Evolutionary conservation across 306 rosid species (phyloP).

Genomic region (Pterocarpus santalinus): DNA sequence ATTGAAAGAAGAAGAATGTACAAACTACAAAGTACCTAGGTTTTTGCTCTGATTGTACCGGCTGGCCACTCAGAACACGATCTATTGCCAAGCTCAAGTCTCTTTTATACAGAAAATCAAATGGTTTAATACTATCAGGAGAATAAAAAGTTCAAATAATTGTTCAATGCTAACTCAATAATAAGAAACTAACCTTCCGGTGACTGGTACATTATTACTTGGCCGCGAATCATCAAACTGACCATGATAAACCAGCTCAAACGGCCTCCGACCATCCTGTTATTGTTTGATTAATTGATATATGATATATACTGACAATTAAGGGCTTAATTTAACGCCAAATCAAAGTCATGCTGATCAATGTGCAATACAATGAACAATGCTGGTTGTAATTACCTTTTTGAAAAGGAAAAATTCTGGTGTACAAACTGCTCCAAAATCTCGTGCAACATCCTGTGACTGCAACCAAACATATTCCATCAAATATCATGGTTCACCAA

Average conservation of each 20-base stretch:
- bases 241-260: conserved; percentile 92
- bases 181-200: conserved; percentile 79
- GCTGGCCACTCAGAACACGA: conserved; percentile 88
- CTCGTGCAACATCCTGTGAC: conserved; percentile 88
- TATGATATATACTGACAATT: conserved; percentile 22
- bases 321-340: conserved; percentile 24
- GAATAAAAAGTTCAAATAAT: conserved; percentile 39
- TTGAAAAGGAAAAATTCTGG: conserved; percentile 89
- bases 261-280: conserved; percentile 98
- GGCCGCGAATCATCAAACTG: conserved; percentile 98
- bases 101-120: conserved; percentile 52
- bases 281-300: conserved; percentile 27
- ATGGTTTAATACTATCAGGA: conserved; percentile 45
- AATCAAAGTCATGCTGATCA: conserved; percentile 20
- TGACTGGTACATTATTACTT: conserved; percentile 70
- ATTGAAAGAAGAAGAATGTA: conserved; percentile 36
- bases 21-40: conserved; percentile 70
- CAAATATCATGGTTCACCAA: conserved; percentile 34
- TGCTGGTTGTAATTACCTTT: conserved; percentile 63
- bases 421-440: conserved; percentile 91
- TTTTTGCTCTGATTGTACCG: conserved; percentile 68
- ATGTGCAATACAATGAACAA: conserved; percentile 16
- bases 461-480: conserved; percentile 52
- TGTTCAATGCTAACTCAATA: conserved; percentile 22
- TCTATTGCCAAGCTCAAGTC: conserved; percentile 87